Evolutionary conservation across 345 rosid species (phyloP).

Genomic region (thale cress (Arabidopsis thaliana)): DNA sequence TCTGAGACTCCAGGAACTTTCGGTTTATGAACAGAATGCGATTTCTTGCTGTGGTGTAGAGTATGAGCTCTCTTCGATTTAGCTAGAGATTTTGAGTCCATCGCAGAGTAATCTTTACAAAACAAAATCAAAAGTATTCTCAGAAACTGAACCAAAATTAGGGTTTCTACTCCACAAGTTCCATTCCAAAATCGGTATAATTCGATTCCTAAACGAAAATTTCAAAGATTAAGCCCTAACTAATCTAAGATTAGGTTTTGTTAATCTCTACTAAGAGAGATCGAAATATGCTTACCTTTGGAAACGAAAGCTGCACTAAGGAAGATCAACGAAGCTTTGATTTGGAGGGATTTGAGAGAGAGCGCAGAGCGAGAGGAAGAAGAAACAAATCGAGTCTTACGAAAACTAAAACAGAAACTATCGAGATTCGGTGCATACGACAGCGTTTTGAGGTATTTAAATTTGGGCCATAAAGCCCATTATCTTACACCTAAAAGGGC

Average conservation of each 20-base stretch:
- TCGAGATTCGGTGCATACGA: background rate
- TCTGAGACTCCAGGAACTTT: slow-evolving; percentile 38
- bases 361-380: slow-evolving; percentile 10
- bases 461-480: slow-evolving; percentile 23
- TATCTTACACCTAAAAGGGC: too few relatives aligned
- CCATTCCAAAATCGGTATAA: background rate
- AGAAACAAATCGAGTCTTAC: background rate
- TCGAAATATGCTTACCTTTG: background rate
- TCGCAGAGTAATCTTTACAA: slow-evolving; percentile 26
- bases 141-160: background rate
- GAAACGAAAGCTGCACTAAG: background rate
- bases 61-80: slow-evolving; percentile 92
- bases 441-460: background rate
- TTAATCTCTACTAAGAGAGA: background rate
- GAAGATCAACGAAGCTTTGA: slow-evolving; percentile 32
- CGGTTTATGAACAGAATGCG: slow-evolving; percentile 56
- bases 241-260: background rate
- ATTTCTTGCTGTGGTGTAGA: slow-evolving; percentile 63
- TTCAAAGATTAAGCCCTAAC: background rate
- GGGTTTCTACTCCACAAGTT: slow-evolving; percentile 9
- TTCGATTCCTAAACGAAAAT: background rate
- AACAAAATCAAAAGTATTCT: background rate
- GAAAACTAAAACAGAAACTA: background rate
- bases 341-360: slow-evolving; percentile 8
- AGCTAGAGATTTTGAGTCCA: slow-evolving; percentile 83